phyloP scores from a whole-genome alignment of 768 basidiomycete genomes.

The Psilocybe azurescens region DNA sequence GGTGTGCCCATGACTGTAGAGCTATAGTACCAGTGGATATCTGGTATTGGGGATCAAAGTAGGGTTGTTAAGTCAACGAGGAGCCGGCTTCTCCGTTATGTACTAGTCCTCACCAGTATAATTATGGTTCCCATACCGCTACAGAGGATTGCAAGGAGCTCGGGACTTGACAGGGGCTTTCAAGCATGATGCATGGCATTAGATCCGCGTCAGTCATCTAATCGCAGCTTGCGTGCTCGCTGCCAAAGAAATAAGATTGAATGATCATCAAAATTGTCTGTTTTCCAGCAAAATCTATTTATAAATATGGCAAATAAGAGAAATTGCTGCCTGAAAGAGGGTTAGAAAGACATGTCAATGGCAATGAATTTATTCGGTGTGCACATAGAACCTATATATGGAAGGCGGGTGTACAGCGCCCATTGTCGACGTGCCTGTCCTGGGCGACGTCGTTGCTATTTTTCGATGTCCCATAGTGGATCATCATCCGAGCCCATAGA shows the following conservation, averaged over 20 bases:
- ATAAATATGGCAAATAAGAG: background rate
- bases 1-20: constrained; percentile 5
- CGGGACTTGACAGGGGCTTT: background rate
- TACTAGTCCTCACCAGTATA: background rate
- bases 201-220: background rate
- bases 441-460: background rate
- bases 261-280: background rate
- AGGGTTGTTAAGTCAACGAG: background rate
- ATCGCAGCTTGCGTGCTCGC: background rate
- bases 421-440: background rate
- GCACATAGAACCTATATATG: background rate
- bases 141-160: background rate
- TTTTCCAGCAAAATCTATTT: background rate
- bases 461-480: background rate
- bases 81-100: background rate
- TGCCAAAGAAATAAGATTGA: background rate
- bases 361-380: background rate
- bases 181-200: background rate
- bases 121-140: background rate
- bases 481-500: background rate
- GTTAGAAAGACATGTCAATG: background rate
- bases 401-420: background rate
- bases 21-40: background rate
- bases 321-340: background rate
- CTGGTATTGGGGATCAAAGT: background rate